These are phyloP conservation scores for Perkinsus marinus DNA, from an alignment of 169 alveolate genomes.

Conservation along the genomic window DNA sequence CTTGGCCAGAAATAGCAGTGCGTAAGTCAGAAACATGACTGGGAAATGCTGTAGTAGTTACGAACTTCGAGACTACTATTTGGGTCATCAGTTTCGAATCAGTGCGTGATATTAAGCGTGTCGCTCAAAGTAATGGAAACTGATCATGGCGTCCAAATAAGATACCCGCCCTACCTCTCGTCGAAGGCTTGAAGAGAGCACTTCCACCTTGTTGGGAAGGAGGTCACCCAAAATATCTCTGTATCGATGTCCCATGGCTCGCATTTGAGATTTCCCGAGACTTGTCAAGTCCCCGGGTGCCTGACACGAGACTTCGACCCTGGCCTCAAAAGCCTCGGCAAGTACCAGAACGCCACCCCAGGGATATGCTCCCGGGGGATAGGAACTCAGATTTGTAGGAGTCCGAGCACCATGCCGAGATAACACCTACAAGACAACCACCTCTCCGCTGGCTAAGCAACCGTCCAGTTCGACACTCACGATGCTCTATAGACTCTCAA, in stretches of 20 bases:
- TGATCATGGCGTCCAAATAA: too few relatives aligned
- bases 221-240: neutral
- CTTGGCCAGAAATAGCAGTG: too few relatives aligned
- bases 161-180: too few relatives aligned
- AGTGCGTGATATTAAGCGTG: too few relatives aligned
- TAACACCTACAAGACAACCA: neutral
- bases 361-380: neutral
- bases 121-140: too few relatives aligned
- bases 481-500: too few relatives aligned
- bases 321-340: neutral
- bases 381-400: neutral
- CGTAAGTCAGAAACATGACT: too few relatives aligned
- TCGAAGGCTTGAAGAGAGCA: neutral
- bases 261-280: neutral
- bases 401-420: neutral
- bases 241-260: neutral
- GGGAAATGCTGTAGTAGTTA: too few relatives aligned
- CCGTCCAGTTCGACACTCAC: too few relatives aligned
- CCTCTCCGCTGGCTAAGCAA: neutral
- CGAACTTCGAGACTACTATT: too few relatives aligned
- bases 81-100: too few relatives aligned
- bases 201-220: neutral
- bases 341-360: neutral
- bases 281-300: neutral
- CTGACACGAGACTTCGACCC: neutral